Evolutionary conservation across 2,329 filamentous ascomycete genomes (phyloP).

Genomic region (Paramyrothecium roridum): DNA sequence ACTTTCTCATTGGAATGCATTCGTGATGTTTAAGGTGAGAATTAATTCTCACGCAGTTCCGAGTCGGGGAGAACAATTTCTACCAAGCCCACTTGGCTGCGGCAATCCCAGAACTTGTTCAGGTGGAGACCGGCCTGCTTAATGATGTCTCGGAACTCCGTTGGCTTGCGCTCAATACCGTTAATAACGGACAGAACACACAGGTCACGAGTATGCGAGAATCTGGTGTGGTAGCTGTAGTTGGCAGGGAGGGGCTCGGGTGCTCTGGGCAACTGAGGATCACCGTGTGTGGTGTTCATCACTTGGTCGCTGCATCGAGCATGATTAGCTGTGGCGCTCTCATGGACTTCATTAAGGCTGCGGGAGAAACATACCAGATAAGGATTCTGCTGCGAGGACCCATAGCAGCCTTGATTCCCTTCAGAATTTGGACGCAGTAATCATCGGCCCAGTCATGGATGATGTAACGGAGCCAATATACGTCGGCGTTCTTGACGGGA

Average conservation of each 20-base stretch:
- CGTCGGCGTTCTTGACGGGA: constrained; percentile 21
- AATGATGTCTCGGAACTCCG: constrained; percentile 22
- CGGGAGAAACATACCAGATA: constrained; percentile 6
- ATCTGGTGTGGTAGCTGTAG: constrained; percentile 27
- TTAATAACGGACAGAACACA: constrained; percentile 30
- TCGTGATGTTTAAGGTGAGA: not conserved
- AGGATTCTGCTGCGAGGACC: constrained; percentile 12
- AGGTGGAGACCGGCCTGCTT: constrained; percentile 23
- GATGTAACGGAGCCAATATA: constrained; percentile 26
- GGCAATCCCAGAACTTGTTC: constrained; percentile 25
- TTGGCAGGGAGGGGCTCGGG: constrained; percentile 28
- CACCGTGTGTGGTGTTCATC: constrained; percentile 29
- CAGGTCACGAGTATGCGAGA: constrained; percentile 26
- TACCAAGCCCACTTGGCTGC: constrained; percentile 26
- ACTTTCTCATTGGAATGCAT: too few species aligned
- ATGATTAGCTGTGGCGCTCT: not conserved
- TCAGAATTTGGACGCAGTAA: constrained; percentile 24
- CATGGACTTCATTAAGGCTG: not conserved
- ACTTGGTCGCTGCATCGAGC: constrained; percentile 25
- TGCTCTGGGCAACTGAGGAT: constrained; percentile 19
- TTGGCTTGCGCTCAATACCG: constrained; percentile 30
- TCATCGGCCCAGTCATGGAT: constrained; percentile 33
- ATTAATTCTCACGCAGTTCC: not conserved
- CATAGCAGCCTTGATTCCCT: constrained; percentile 11
- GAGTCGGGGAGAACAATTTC: constrained; percentile 15